phyloP scores from a whole-genome alignment of 805 yeast genomes.

The Saturnispora serradocipensis region DNA sequence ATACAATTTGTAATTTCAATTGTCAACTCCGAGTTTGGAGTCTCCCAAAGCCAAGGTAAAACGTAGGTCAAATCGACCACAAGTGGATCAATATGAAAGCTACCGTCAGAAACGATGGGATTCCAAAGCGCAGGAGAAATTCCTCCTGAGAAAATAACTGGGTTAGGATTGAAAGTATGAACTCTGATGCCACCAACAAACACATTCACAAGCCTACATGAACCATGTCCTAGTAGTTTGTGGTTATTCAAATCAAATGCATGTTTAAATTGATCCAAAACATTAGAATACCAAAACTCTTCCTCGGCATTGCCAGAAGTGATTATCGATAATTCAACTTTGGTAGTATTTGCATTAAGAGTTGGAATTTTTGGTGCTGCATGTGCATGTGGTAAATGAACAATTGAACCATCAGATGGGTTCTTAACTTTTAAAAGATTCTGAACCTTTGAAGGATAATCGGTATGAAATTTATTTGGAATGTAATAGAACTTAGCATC shows the following conservation, averaged over 20 bases:
- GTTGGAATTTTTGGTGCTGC: constrained; percentile 34
- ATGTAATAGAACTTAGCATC: constrained; percentile 23
- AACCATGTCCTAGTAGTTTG: constrained; percentile 52
- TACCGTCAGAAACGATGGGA: constrained; percentile 64
- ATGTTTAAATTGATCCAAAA: constrained; percentile 37
- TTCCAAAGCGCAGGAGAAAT: constrained; percentile 73
- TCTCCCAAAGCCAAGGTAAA: constrained; percentile 59
- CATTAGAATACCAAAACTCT: constrained; percentile 75
- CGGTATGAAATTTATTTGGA: background rate
- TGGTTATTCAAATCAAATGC: constrained; percentile 34
- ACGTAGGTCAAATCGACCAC: constrained; percentile 63
- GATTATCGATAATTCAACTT: constrained; percentile 48
- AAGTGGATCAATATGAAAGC: constrained; percentile 66
- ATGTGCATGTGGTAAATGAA: constrained; percentile 35
- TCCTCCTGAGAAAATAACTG: constrained; percentile 75
- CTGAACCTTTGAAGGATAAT: constrained; percentile 4
- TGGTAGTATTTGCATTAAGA: constrained; percentile 47
- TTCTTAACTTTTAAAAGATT: constrained; percentile 31
- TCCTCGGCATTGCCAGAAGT: constrained; percentile 72
- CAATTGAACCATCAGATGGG: constrained; percentile 32
- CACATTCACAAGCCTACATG: constrained; percentile 58
- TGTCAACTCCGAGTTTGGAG: constrained; percentile 28
- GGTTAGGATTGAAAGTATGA: constrained; percentile 57
- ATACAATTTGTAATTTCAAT: constrained; percentile 48
- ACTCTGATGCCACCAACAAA: constrained; percentile 51